Base-by-base conservation (phyloP, 495 filamentous ascomycete species). In the Penicillium macrosclerotiorum region DNA sequence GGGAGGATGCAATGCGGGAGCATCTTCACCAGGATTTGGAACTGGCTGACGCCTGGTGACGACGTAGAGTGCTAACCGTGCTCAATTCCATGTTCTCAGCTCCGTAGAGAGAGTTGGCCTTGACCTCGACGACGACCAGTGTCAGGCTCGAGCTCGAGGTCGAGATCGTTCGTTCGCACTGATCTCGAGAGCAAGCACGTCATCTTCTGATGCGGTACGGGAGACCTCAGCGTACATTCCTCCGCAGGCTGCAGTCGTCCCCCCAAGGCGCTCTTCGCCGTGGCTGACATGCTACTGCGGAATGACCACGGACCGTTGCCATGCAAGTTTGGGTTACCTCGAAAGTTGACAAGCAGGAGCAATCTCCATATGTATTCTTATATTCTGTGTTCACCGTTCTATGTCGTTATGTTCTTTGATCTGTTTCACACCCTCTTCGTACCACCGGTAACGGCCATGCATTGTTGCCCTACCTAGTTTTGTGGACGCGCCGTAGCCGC, bases 401-500 rank as follows among this genome's bases (percentile, higher is more conserved):
- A 27, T 27, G 25, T 27, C 25, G 5, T 5, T 27, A 27, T 11
- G 25, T n/a, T n/a, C n/a, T n/a, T n/a, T n/a, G n/a, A n/a, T n/a
- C n/a, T n/a, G n/a, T n/a, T n/a, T n/a, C n/a, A n/a, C n/a, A n/a
- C n/a, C n/a, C n/a, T n/a, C n/a, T n/a, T n/a, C n/a, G n/a, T n/a
- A n/a, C n/a, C n/a, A n/a, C n/a, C 27, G 16, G 50, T 49, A 59
- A 56, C 55, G 55, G 45, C 40, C 12, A 45, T 62, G 59, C 55
- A 54, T 49, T 41, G 47, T 54, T 47, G 49, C 45, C 41, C 51
- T 61, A 47, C 50, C 52, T 54, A 47, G 46, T 57, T 59, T 46
- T 36, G 44, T 37, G 44, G 51, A 58, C 59, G 58, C 58, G 58
- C 58, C 42, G 59, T 56, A 59, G 46, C 59, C 59, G 51, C 51